Evolutionary conservation across 73 alveolate species (phyloP).

Genomic region (Stentor roeselii): DNA sequence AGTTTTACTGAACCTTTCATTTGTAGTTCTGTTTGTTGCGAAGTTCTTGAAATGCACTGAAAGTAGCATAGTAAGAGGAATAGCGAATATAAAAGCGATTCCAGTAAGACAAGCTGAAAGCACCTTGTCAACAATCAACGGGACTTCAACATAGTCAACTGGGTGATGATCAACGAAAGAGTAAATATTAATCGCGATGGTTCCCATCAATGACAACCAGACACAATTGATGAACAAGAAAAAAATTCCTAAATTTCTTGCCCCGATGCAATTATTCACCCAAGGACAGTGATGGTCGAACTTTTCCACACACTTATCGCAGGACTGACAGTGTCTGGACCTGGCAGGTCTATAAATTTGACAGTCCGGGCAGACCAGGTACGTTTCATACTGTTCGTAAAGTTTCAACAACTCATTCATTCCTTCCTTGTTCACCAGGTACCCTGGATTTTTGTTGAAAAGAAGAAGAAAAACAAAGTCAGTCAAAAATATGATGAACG

Average conservation of each 20-base stretch:
- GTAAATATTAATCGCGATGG: not conserved
- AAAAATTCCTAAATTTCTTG: not conserved
- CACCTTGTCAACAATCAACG: not conserved
- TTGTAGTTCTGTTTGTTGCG: not conserved
- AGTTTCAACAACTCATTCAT: not conserved
- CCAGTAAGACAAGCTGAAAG: not conserved
- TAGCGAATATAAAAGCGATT: not conserved
- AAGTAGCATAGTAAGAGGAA: not conserved
- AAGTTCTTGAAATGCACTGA: constrained; percentile 11
- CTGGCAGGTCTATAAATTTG: constrained; percentile 31
- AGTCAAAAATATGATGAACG: not conserved
- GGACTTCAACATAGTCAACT: not conserved
- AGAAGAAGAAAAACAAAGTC: not conserved
- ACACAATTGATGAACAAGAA: constrained; percentile 17
- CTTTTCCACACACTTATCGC: constrained; percentile 30
- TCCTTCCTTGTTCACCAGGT: not conserved
- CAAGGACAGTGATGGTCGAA: constrained; percentile 36
- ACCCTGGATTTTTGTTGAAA: not conserved
- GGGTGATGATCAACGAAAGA: not conserved
- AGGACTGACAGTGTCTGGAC: constrained; percentile 24
- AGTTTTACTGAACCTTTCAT: not conserved
- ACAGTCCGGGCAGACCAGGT: constrained; percentile 20
- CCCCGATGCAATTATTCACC: constrained; percentile 30
- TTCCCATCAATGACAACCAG: not conserved
- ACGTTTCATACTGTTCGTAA: not conserved